Evolutionary conservation across 441 rosid species (phyloP).

Genomic region (Pelargonium fulgidum): DNA sequence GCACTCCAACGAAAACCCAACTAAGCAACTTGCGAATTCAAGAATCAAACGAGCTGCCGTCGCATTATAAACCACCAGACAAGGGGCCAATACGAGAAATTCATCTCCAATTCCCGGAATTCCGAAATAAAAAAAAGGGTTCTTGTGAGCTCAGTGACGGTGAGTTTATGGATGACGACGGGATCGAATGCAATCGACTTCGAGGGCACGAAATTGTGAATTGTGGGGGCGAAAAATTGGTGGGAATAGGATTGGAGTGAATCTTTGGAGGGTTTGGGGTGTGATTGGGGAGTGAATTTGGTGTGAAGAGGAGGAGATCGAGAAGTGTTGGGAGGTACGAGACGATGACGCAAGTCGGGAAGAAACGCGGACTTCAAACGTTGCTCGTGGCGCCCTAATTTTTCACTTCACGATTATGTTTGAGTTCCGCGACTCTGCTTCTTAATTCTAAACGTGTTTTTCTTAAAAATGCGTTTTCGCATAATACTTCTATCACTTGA

Average conservation of each 20-base stretch:
- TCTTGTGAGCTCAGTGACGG: background rate
- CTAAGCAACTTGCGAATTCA: background rate
- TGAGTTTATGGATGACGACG: background rate
- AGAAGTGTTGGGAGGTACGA: conserved; percentile 13
- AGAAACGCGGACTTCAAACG: conserved; percentile 49
- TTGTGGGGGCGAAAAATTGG: background rate
- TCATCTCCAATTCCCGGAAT: background rate
- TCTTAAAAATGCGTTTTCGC: background rate
- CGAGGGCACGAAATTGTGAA: background rate
- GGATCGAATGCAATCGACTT: background rate
- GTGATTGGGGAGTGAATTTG: background rate
- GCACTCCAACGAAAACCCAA: background rate
- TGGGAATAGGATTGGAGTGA: background rate
- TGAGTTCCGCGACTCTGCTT: conserved; percentile 24
- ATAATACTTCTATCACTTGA: no score
- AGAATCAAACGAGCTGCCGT: conserved; percentile 3
- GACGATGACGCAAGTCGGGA: conserved; percentile 20
- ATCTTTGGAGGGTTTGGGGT: background rate
- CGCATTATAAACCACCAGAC: background rate
- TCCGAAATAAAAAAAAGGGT: background rate
- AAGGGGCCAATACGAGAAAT: background rate
- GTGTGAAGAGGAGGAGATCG: conserved; percentile 1
- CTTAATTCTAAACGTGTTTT: background rate
- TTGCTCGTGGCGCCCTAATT: conserved; percentile 18
- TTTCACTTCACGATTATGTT: conserved; percentile 45